A percentile compares a stretch with the other conserved stretches of the same genome.
phyloP scores from a whole-genome alignment of 2,329 filamentous ascomycete species.

The Orbilia ellipsospora region DNA sequence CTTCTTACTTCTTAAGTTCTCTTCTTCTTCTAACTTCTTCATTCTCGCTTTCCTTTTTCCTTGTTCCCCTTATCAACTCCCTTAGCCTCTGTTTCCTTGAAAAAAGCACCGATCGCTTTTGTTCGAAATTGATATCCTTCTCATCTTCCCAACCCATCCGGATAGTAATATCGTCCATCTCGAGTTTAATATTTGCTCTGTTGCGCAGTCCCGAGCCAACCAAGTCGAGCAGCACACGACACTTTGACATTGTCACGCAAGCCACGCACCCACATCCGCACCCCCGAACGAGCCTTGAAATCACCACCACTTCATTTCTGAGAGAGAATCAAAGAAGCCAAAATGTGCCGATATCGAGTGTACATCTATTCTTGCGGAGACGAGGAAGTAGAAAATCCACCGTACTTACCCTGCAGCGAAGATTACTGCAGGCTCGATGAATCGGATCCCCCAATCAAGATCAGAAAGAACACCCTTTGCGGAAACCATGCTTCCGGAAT shows the following conservation, averaged over 20 bases:
- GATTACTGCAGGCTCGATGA: constrained; percentile 37
- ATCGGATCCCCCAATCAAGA: constrained; percentile 34
- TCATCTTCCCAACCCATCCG: neutral
- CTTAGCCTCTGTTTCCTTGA: constrained; percentile 17
- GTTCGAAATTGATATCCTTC: constrained; percentile 2
- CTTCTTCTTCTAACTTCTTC: constrained; percentile 7
- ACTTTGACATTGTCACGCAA: constrained; percentile 4
- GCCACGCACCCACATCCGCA: neutral
- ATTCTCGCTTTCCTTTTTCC: constrained; percentile 11
- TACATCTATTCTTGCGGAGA: constrained; percentile 42
- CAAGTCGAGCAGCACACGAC: constrained; percentile 14
- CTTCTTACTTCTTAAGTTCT: constrained; percentile 7
- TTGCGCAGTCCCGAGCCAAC: constrained; percentile 10
- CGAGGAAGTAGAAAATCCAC: constrained; percentile 26
- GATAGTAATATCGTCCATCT: too few relatives aligned
- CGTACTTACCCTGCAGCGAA: constrained; percentile 46
- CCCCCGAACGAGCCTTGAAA: too few relatives aligned
- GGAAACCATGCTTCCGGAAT: constrained; percentile 10
- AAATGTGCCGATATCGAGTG: constrained; percentile 47
- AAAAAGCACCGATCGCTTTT: constrained; percentile 18
- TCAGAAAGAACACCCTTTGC: constrained; percentile 42
- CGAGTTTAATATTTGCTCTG: neutral
- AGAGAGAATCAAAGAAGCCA: neutral
- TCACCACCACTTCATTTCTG: too few relatives aligned
- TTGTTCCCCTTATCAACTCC: constrained; percentile 28